A percentile compares a stretch with the other conserved stretches of the same genome.
phyloP scores from a whole-genome alignment of 768 basidiomycete genomes.

The Boletus rufocinnamomeus region DNA sequence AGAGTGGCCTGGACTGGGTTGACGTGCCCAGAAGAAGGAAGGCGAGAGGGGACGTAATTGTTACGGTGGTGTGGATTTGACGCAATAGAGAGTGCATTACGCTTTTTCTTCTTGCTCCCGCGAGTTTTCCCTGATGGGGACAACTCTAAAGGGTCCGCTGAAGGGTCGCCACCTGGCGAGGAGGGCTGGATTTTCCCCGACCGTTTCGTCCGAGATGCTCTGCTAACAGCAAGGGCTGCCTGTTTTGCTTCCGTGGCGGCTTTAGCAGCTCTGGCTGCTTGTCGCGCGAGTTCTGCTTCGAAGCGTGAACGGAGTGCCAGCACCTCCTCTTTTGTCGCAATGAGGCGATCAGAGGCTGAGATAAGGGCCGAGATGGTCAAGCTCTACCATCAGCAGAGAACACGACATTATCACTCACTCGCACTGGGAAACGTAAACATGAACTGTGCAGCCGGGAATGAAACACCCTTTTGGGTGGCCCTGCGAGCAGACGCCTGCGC shows the following conservation, averaged over 20 bases:
- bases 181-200: conserved; percentile 40
- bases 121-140: conserved; percentile 32
- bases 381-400: conserved; percentile 24
- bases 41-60: conserved; percentile 88
- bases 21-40: conserved; percentile 53
- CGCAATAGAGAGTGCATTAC: conserved; percentile 86
- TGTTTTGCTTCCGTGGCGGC: conserved; percentile 54
- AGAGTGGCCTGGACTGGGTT: conserved; percentile 41
- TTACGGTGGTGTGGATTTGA: conserved; percentile 94
- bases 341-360: conserved; percentile 71
- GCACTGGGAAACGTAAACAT: conserved; percentile 61
- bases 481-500: conserved; percentile 16
- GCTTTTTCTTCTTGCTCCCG: conserved; percentile 87
- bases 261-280: conserved; percentile 57
- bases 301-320: conserved; percentile 64
- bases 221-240: conserved; percentile 42
- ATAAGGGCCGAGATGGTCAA: conserved; percentile 31
- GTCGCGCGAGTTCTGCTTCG: conserved; percentile 70
- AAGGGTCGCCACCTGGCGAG: conserved; percentile 36
- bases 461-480: conserved; percentile 30
- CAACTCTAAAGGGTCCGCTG: conserved; percentile 42
- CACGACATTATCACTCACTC: conserved; percentile 59
- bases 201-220: conserved; percentile 40
- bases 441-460: conserved; percentile 58
- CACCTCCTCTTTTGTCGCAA: conserved; percentile 70